These are phyloP conservation scores for Cicer cuneatum DNA, from an alignment of 306 rosid species.

Conservation along the genomic window DNA sequence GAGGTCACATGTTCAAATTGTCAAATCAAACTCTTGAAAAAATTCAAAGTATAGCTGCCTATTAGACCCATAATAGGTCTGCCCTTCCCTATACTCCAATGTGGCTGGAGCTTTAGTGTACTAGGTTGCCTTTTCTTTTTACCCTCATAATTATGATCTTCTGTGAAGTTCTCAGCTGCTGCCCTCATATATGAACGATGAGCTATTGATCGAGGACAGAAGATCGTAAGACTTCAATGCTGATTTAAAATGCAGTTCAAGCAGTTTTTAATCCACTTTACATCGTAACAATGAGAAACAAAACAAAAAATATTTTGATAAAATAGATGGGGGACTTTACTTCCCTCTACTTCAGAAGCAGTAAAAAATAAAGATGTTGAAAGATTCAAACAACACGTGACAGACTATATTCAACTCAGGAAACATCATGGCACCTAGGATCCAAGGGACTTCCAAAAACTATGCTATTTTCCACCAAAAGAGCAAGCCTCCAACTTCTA, in stretches of 20 bases:
- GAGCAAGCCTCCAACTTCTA: slow-evolving; percentile 78
- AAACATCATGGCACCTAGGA: slow-evolving; percentile 65
- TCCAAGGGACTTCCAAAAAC: slow-evolving; percentile 70
- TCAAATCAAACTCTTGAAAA: not conserved
- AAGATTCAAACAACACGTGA: slow-evolving; percentile 16
- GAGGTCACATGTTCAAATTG: not conserved
- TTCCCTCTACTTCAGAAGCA: slow-evolving; percentile 17
- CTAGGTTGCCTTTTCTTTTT: not conserved
- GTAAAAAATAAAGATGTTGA: slow-evolving; percentile 3
- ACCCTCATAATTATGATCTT: slow-evolving; percentile 24
- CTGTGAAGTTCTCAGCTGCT: not conserved
- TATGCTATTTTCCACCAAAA: slow-evolving; percentile 62
- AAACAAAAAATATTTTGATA: not conserved
- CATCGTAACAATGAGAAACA: slow-evolving; percentile 15
- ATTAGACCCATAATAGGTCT: not conserved
- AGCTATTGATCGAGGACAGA: not conserved
- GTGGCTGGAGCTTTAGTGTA: not conserved
- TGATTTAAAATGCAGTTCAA: slow-evolving; percentile 28
- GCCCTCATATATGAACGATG: slow-evolving; percentile 27
- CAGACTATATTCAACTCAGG: slow-evolving; percentile 27
- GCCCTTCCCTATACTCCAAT: not conserved
- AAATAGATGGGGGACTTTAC: slow-evolving; percentile 7
- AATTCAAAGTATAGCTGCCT: not conserved
- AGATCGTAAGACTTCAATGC: not conserved
- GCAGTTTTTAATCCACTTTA: slow-evolving; percentile 19